Evolutionary conservation across 2,329 filamentous ascomycete species (phyloP).

Genomic region (Onygenales sp.): DNA sequence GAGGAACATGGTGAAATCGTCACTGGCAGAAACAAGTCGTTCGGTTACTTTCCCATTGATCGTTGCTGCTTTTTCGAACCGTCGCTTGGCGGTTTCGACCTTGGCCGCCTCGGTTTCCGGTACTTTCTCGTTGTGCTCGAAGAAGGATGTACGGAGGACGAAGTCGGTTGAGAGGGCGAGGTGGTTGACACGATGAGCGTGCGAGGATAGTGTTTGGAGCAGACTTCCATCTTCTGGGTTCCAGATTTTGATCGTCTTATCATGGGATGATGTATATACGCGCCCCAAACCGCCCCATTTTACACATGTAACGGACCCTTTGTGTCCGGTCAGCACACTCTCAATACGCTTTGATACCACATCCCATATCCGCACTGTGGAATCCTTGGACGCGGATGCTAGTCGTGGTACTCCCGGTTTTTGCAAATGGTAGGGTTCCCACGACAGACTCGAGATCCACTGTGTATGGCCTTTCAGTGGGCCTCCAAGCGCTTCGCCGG

Average conservation of each 20-base stretch:
- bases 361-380: constrained; percentile 79
- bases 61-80: constrained; percentile 77
- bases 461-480: constrained; percentile 78
- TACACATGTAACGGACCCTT: constrained; percentile 79
- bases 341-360: constrained; percentile 69
- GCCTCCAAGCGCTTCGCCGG: constrained; percentile 62
- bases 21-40: constrained; percentile 77
- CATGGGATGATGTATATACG: constrained; percentile 78
- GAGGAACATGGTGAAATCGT: constrained; percentile 93
- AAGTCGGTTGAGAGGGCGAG: constrained; percentile 89
- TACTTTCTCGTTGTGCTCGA: constrained; percentile 67
- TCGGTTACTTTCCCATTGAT: constrained; percentile 70
- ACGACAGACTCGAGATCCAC: constrained; percentile 78
- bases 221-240: constrained; percentile 69
- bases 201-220: constrained; percentile 66
- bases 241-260: constrained; percentile 91
- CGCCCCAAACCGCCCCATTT: constrained; percentile 86
- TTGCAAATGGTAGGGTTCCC: constrained; percentile 90
- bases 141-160: constrained; percentile 73
- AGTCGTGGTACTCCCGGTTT: constrained; percentile 62
- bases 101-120: constrained; percentile 63
- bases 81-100: constrained; percentile 62
- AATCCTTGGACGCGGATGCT: constrained; percentile 82
- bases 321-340: constrained; percentile 78
- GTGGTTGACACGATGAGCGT: constrained; percentile 94